Percentiles rank a stretch among this genome's conserved stretches.
Evolutionary conservation across 768 basidiomycete genomes (phyloP).

Genomic region (Leucogyrophana mollusca): DNA sequence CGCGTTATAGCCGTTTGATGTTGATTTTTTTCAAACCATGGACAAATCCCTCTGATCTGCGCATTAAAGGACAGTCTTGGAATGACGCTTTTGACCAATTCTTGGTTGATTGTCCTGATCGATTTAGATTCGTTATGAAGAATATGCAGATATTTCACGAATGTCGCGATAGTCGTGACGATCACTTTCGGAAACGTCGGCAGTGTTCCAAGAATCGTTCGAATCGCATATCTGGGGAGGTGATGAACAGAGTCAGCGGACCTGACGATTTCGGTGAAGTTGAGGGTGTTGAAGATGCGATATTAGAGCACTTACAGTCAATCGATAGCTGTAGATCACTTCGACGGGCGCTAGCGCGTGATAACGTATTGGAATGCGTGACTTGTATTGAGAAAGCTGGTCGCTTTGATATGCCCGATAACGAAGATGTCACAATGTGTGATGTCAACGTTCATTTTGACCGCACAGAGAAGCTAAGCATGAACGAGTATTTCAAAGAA

Average conservation of each 20-base stretch:
- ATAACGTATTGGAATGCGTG: no score
- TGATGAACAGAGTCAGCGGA: no score
- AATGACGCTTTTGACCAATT: constrained; percentile 26
- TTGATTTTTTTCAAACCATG: constrained; percentile 45
- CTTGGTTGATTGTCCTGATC: neutral
- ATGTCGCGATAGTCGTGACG: constrained; percentile 33
- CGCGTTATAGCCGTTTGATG: constrained; percentile 34
- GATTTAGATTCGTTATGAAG: constrained; percentile 20
- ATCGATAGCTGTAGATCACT: no score
- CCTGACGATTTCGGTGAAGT: no score
- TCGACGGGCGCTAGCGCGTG: no score
- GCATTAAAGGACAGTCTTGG: constrained; percentile 20
- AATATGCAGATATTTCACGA: constrained; percentile 45
- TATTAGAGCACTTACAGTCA: no score
- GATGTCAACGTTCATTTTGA: neutral
- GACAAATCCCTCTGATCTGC: constrained; percentile 26
- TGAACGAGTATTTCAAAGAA: neutral
- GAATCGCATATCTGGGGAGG: no score
- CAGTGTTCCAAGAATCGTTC: neutral
- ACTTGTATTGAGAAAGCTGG: no score
- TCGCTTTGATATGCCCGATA: neutral
- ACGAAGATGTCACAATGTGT: neutral
- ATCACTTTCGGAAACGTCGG: constrained; percentile 23
- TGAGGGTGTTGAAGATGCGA: no score
- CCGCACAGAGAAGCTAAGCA: neutral